Conservation (phyloP, 179 eudicot species). For the Heliamphora pulchella region DNA sequence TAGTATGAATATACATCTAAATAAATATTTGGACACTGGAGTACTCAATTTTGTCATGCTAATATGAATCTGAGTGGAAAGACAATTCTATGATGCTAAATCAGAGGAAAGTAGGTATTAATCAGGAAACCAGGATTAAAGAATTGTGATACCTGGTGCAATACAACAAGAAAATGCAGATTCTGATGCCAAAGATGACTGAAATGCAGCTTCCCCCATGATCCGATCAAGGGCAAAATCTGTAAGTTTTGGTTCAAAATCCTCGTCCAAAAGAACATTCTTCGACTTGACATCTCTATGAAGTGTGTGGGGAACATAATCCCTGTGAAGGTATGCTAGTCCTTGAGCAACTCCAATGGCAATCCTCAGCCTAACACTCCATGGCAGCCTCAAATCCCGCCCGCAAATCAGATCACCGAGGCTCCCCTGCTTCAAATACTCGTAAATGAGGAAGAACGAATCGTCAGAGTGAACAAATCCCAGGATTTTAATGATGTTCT, state of each 20-base stretch:
- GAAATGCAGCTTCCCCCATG: conserved; percentile 45
- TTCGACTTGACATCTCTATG: conserved; percentile 65
- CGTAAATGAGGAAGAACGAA: conserved; percentile 61
- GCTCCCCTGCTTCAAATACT: conserved; percentile 61
- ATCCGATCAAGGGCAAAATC: conserved; percentile 56
- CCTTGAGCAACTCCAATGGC: conserved; percentile 84
- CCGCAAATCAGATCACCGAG: conserved; percentile 60
- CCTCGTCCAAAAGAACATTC: conserved; percentile 62
- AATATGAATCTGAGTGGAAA: not conserved
- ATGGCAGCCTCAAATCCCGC: conserved; percentile 44
- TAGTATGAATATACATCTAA: too few species aligned
- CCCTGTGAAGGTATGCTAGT: conserved; percentile 74
- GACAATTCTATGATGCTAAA: not conserved
- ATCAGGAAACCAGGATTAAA: not conserved
- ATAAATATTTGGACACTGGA: too few species aligned
- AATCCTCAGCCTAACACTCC: conserved; percentile 58
- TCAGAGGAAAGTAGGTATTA: not conserved
- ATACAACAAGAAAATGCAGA: conserved; percentile 45
- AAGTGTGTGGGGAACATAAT: conserved; percentile 60
- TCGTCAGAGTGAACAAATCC: conserved; percentile 67
- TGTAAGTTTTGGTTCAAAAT: conserved; percentile 67
- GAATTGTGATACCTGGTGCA: conserved; percentile 42
- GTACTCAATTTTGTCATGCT: not conserved
- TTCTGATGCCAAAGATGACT: conserved; percentile 43
- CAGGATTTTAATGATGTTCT: conserved; percentile 57